phyloP scores from a whole-genome alignment of 2,329 filamentous ascomycete genomes.

The Cyclaneusma minus region DNA sequence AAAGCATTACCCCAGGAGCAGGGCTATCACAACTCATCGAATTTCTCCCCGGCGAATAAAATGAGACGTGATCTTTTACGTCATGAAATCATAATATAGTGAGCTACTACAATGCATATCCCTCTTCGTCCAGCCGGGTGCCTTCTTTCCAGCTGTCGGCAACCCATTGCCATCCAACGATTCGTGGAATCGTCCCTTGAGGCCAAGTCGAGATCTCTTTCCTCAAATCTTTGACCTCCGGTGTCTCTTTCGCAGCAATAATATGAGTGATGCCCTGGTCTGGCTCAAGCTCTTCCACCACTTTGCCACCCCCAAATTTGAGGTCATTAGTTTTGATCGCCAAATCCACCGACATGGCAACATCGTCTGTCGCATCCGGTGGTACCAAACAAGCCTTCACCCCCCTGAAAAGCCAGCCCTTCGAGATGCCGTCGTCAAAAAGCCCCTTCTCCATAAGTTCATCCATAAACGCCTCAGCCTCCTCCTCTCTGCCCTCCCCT shows the following conservation, averaged over 20 bases:
- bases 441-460: conserved; percentile 42
- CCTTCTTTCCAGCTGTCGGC: conserved; percentile 65
- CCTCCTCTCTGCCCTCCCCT: conserved; percentile 18
- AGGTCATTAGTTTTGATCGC: conserved; percentile 33
- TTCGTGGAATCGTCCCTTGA: conserved; percentile 38
- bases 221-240: conserved; percentile 28
- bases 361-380: conserved; percentile 12
- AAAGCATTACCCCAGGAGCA: too few relatives aligned
- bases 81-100: too few relatives aligned
- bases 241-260: conserved; percentile 23
- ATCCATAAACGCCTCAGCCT: conserved; percentile 29
- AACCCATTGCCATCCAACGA: conserved; percentile 61
- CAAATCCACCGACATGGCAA: not conserved
- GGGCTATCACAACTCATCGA: too few relatives aligned
- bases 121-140: conserved; percentile 69
- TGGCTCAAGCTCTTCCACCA: conserved; percentile 33
- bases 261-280: conserved; percentile 51
- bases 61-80: too few relatives aligned
- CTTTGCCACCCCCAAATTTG: conserved; percentile 51
- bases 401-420: conserved; percentile 35
- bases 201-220: conserved; percentile 26
- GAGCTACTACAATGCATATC: too few relatives aligned
- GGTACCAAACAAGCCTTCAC: conserved; percentile 26
- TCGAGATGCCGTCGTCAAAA: conserved; percentile 30
- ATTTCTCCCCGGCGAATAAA: too few relatives aligned